These are phyloP conservation scores for Amanita subjunquillea DNA, from an alignment of 768 basidiomycete genomes.

Conservation along the genomic window DNA sequence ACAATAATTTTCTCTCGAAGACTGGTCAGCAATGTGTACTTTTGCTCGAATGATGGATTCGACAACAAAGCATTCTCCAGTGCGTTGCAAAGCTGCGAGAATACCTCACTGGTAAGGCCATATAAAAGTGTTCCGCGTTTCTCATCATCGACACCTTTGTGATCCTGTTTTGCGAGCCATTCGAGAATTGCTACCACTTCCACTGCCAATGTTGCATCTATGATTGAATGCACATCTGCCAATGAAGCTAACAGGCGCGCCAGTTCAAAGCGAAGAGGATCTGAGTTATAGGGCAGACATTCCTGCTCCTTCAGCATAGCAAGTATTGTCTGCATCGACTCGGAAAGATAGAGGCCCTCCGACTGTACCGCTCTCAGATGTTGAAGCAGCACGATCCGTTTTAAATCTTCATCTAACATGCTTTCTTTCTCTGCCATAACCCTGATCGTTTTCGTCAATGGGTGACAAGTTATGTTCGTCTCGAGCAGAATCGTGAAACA, in stretches of 20 bases:
- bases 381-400: constrained; percentile 21
- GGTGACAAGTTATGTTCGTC: constrained; percentile 31
- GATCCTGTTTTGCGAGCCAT: constrained; percentile 34
- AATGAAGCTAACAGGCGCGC: background rate
- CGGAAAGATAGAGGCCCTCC: constrained; percentile 14
- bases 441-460: constrained; percentile 32
- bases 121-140: constrained; percentile 23
- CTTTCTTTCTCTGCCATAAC: constrained; percentile 15
- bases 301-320: constrained; percentile 8
- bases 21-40: constrained; percentile 8
- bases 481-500: constrained; percentile 39
- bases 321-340: constrained; percentile 11
- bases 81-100: constrained; percentile 34
- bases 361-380: constrained; percentile 20
- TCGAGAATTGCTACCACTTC: constrained; percentile 28
- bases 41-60: background rate
- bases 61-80: constrained; percentile 10
- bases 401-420: constrained; percentile 19
- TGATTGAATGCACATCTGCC: constrained; percentile 8
- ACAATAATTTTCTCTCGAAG: constrained; percentile 22
- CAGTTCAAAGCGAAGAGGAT: background rate
- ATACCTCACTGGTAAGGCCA: constrained; percentile 36
- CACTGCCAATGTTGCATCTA: constrained; percentile 24
- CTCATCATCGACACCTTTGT: constrained; percentile 20
- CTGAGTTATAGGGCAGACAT: background rate